These are phyloP conservation scores for Geotrichum phurueaensis DNA, from an alignment of 1,139 yeast species.

Conservation along the genomic window DNA sequence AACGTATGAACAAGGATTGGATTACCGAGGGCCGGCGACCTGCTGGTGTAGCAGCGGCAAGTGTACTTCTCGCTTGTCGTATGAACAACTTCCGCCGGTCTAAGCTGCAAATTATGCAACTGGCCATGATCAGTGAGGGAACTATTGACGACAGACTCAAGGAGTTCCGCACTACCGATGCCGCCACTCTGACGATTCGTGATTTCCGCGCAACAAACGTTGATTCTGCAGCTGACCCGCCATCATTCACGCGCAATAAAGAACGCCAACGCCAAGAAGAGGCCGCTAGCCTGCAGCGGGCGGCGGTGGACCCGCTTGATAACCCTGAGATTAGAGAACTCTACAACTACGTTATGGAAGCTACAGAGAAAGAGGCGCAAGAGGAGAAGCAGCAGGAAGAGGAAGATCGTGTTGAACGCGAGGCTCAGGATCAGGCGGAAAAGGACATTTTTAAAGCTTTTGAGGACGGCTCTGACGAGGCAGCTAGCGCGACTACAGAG, in stretches of 20 bases:
- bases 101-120: conserved; percentile 89
- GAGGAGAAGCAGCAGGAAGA: conserved; percentile 11
- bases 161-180: conserved; percentile 74
- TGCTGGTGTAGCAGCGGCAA: conserved; percentile 98
- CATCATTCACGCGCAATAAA: conserved; percentile 52
- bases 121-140: conserved; percentile 91
- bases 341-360: conserved; percentile 16
- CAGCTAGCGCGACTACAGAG: conserved; percentile 6
- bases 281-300: not conserved
- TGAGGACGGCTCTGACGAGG: conserved; percentile 2
- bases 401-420: conserved; percentile 14
- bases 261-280: conserved; percentile 26
- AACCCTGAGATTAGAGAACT: conserved; percentile 12
- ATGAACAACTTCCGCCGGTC: conserved; percentile 92
- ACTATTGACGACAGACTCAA: conserved; percentile 84
- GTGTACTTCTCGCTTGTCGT: conserved; percentile 84
- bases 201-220: conserved; percentile 56
- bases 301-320: conserved; percentile 1
- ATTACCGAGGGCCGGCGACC: conserved; percentile 95
- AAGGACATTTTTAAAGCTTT: conserved; percentile 10
- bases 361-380: conserved; percentile 14
- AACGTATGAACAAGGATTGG: conserved; percentile 92
- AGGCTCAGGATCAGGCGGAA: conserved; percentile 6
- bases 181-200: conserved; percentile 66
- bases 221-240: conserved; percentile 62